Evolutionary conservation across 2,329 filamentous ascomycete species (phyloP).

Genomic region (Diaporthe citriasiana): DNA sequence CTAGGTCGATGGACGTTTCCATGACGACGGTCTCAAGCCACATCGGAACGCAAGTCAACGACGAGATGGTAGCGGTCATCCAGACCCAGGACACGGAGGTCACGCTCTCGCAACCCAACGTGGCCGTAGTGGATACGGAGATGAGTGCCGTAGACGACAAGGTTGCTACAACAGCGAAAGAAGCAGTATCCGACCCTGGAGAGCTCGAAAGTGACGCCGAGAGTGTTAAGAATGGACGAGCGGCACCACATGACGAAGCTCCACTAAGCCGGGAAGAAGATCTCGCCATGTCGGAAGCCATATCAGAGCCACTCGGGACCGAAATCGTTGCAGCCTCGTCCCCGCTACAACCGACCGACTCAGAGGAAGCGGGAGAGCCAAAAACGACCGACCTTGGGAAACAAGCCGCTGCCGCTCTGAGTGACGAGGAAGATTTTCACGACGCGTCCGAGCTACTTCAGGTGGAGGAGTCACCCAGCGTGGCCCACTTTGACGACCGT

Average conservation of each 20-base stretch:
- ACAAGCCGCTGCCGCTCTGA: background rate
- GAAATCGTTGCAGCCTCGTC: slow-evolving; percentile 2
- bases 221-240: slow-evolving; percentile 20
- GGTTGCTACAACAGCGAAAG: slow-evolving; percentile 9
- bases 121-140: background rate
- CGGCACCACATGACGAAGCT: slow-evolving; percentile 7
- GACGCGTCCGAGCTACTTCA: slow-evolving; percentile 31
- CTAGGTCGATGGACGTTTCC: slow-evolving; percentile 20
- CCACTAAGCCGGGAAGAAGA: slow-evolving; percentile 15
- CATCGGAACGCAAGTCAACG: slow-evolving; percentile 21
- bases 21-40: slow-evolving; percentile 30
- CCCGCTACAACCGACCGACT: background rate
- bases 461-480: slow-evolving; percentile 3
- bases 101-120: background rate
- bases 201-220: slow-evolving; percentile 26
- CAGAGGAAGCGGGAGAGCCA: background rate
- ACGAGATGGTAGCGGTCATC: background rate
- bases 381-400: background rate
- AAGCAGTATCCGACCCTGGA: background rate
- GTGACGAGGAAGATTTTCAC: slow-evolving; percentile 32
- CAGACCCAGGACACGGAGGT: slow-evolving; percentile 25
- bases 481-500: slow-evolving; percentile 19
- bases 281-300: slow-evolving; percentile 11
- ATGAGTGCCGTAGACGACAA: background rate
- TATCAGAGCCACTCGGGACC: slow-evolving; percentile 19